These are phyloP conservation scores for Pseudonitzschia delicatissima DNA, from an alignment of 108 stramenopile species.

Conservation along the genomic window DNA sequence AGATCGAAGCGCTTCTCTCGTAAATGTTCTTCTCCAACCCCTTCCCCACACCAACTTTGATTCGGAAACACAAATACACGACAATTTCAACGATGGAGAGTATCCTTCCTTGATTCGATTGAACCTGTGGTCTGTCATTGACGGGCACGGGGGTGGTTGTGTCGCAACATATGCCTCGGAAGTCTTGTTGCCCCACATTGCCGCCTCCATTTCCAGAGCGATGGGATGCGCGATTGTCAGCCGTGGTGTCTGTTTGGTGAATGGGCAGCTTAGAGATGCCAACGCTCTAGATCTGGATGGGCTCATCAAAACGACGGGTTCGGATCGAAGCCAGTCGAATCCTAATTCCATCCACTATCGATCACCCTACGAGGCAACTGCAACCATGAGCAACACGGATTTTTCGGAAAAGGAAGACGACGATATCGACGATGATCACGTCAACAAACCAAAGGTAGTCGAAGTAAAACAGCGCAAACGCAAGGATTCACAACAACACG, in stretches of 20 bases:
- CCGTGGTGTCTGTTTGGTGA: conserved; percentile 72
- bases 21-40: conserved; percentile 65
- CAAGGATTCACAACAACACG: conserved; percentile 9
- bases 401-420: conserved; percentile 41
- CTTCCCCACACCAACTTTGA: conserved; percentile 36
- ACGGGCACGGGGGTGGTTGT: conserved; percentile 86
- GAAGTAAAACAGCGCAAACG: conserved; percentile 19
- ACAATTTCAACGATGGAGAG: conserved; percentile 25
- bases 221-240: conserved; percentile 75
- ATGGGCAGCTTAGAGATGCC: conserved; percentile 77
- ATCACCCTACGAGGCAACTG: conserved; percentile 56
- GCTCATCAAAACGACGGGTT: conserved; percentile 47
- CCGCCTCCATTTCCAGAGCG: conserved; percentile 61
- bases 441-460: conserved; percentile 3
- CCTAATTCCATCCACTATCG: conserved; percentile 79
- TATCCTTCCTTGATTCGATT: conserved; percentile 56
- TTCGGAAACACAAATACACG: conserved; percentile 36
- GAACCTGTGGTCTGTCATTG: conserved; percentile 80
- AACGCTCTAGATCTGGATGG: conserved; percentile 82
- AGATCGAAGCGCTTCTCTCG: conserved; percentile 74
- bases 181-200: conserved; percentile 73
- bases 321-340: conserved; percentile 50
- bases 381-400: conserved; percentile 16
- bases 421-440: conserved; percentile 25
- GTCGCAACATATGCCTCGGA: conserved; percentile 79